Conservation (phyloP, 441 rosid genomes). For the Adansonia rubrostipa region DNA sequence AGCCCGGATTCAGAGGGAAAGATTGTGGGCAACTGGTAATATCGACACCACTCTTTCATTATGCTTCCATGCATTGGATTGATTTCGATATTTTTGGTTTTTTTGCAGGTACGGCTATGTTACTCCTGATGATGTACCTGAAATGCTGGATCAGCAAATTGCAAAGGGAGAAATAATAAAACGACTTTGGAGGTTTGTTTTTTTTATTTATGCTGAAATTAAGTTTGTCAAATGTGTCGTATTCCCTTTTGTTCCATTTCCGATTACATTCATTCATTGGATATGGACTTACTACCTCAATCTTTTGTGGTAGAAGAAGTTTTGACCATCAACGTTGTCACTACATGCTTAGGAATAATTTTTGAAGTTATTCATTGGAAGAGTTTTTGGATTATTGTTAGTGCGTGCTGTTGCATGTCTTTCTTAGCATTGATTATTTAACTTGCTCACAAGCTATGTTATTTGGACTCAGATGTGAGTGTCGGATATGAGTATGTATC, state of each 20-base stretch:
- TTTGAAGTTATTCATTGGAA: background rate
- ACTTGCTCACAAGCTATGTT: background rate
- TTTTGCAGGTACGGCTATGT: slow-evolving; percentile 91
- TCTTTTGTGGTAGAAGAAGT: background rate
- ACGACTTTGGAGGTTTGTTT: slow-evolving; percentile 58
- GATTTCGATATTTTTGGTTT: slow-evolving; percentile 21
- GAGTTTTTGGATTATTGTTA: background rate
- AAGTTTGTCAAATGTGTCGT: background rate
- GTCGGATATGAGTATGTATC: no score
- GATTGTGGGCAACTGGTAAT: slow-evolving; percentile 84
- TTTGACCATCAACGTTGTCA: background rate
- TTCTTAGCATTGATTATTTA: background rate
- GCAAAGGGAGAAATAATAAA: slow-evolving; percentile 71
- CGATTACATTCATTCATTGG: background rate
- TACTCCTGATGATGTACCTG: slow-evolving; percentile 88
- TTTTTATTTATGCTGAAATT: slow-evolving; percentile 8
- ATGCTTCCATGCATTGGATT: background rate
- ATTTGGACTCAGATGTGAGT: no score
- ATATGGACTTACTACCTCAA: background rate
- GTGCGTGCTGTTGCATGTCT: background rate
- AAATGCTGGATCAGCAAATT: slow-evolving; percentile 83
- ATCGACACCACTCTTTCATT: slow-evolving; percentile 4
- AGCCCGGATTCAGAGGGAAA: slow-evolving; percentile 68
- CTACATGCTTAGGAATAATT: background rate
- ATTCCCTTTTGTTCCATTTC: background rate